Evolutionary conservation across 805 yeast species (phyloP).

Genomic region (Cyberlindnera misumaiensis): DNA sequence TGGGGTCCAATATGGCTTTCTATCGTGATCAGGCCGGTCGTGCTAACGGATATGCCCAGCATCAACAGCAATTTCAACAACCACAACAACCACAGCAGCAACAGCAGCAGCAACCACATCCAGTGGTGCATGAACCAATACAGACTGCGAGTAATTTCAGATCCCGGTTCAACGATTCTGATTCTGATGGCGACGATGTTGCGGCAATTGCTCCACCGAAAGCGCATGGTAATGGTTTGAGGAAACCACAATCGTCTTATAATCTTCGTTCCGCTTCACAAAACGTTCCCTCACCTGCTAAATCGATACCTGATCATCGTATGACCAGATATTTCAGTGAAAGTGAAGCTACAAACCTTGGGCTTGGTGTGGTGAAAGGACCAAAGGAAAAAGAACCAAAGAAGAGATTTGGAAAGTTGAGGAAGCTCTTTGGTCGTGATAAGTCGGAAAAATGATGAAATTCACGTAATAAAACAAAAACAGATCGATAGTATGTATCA

Average conservation of each 20-base stretch:
- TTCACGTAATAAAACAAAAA: not conserved
- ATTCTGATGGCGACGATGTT: conserved; percentile 42
- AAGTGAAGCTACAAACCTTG: conserved; percentile 8
- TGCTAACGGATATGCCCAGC: conserved; percentile 11
- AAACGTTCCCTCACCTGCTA: conserved; percentile 21
- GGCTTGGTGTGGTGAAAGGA: too few relatives aligned
- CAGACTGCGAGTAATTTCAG: conserved; percentile 27
- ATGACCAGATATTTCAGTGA: conserved; percentile 25
- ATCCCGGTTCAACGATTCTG: conserved; percentile 60
- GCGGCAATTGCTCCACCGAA: conserved; percentile 15
- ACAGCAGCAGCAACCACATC: not conserved
- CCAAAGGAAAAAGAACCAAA: conserved; percentile 20
- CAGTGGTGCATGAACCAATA: not conserved
- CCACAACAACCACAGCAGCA: conserved; percentile 7
- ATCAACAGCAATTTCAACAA: conserved; percentile 2
- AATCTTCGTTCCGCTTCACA: conserved; percentile 25
- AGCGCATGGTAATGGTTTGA: conserved; percentile 8
- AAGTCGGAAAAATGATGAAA: conserved; percentile 1
- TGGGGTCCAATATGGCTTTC: conserved; percentile 21
- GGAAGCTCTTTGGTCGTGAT: conserved; percentile 34
- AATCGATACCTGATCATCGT: conserved; percentile 20
- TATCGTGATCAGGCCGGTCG: conserved; percentile 22
- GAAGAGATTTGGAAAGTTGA: conserved; percentile 28
- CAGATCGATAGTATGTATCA: too few relatives aligned
- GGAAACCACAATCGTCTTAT: conserved; percentile 20